Percentiles rank a stretch among this genome's conserved stretches.
Conservation (phyloP, 106 monocot genomes). For the Allium sativum region DNA sequence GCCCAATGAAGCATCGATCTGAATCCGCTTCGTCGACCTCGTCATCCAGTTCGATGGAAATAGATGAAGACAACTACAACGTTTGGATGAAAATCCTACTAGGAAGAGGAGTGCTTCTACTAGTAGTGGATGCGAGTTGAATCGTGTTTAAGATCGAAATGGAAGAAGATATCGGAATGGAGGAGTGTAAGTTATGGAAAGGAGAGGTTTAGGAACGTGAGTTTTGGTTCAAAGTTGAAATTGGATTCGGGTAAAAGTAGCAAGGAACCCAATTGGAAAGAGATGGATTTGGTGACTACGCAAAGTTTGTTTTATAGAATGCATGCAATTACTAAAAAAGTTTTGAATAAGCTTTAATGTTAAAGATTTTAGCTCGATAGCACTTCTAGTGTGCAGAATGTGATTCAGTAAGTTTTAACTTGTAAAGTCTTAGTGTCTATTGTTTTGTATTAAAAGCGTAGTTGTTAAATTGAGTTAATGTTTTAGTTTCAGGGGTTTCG, state of each 20-base stretch:
- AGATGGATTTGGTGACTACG: constrained; percentile 38
- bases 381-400: too few species aligned
- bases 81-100: neutral
- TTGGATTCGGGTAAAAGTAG: constrained; percentile 1
- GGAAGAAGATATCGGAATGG: neutral
- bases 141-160: neutral
- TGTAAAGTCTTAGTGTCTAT: too few species aligned
- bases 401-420: too few species aligned
- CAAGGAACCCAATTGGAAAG: constrained; percentile 5
- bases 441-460: too few species aligned
- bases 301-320: constrained; percentile 42
- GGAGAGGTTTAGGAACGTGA: neutral
- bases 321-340: too few species aligned
- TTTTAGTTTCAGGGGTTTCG: too few species aligned
- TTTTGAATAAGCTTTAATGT: too few species aligned
- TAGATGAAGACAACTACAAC: neutral
- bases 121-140: neutral
- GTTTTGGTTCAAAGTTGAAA: neutral
- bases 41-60: neutral
- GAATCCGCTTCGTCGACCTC: neutral
- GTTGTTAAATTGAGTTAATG: too few species aligned
- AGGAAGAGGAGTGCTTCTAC: constrained; percentile 9
- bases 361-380: too few species aligned
- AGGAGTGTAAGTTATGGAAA: neutral
- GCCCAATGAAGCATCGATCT: neutral